These are phyloP conservation scores for Eucalyptus urophylla DNA, from an alignment of 345 rosid genomes.

Conservation along the genomic window DNA sequence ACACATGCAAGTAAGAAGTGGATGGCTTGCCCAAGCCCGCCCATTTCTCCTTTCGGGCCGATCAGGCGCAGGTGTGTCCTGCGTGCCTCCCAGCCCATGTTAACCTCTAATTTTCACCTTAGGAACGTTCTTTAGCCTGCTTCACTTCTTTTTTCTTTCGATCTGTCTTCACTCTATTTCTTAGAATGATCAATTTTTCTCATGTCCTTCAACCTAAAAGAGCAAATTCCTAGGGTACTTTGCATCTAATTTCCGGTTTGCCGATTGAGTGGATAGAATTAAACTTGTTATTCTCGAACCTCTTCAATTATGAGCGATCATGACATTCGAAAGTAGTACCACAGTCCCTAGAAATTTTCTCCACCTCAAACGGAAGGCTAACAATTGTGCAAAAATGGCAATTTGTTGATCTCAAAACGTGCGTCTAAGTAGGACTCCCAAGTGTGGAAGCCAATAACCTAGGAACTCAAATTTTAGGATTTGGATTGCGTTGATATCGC, in stretches of 20 bases:
- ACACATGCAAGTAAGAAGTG: not conserved
- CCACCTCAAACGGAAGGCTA: not conserved
- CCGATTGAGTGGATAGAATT: not conserved
- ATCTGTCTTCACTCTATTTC: not conserved
- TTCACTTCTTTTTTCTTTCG: not conserved
- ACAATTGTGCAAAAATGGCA: not conserved
- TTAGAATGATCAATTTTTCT: not conserved
- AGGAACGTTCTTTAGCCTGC: too few species aligned
- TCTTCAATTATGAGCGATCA: not conserved
- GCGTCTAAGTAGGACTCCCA: not conserved
- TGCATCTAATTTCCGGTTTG: not conserved
- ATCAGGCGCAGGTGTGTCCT: too few species aligned
- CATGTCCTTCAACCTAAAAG: not conserved
- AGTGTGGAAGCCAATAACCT: not conserved
- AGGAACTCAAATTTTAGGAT: not conserved
- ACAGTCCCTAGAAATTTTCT: not conserved
- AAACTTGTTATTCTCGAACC: not conserved
- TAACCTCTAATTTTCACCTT: too few species aligned
- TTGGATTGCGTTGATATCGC: fast-evolving
- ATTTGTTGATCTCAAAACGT: not conserved
- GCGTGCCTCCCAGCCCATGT: too few species aligned
- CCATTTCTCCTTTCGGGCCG: not conserved
- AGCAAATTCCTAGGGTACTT: not conserved
- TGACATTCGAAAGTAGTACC: not conserved
- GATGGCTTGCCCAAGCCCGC: not conserved